Base-by-base conservation (phyloP, 768 basidiomycete genomes). In the Pleurotus tuber-regium region DNA sequence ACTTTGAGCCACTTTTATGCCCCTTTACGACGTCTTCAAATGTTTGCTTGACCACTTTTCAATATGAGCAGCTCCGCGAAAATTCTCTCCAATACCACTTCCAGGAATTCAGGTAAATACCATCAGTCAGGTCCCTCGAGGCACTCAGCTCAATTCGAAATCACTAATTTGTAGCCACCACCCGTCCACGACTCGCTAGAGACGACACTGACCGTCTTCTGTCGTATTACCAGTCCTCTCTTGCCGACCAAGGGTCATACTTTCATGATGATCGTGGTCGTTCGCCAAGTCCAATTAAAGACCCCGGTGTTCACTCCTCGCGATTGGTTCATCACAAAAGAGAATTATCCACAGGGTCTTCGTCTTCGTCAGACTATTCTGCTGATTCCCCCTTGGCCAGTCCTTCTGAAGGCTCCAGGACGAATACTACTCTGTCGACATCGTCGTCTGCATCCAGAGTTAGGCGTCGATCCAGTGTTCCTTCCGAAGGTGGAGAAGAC, bases 401-500 rank as follows among this genome's bases (percentile, higher is more conserved):
- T 23, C 46, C 46, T 21, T 42, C 41, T 11, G 41, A 42, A 6
- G 41, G 41, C 21, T 42, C 67, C 44, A 50, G 51, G 14, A 52
- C 50, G 31, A 59, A 60, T 31, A 23, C 53, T 25, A 52, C 55
- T 40, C 52, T 58, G 38, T 56, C 61, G 24, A 63, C 66, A 12
- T 51, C 58, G 50, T 64, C 58, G 55, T 60, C 65, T 54, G 60
- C 66, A 68, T 24, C 56, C 66, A 21, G 59, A 61, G 59, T 57
- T 16, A 67, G 68, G 54, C 68, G 70, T 14, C 74, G 83, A 53
- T 70, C 78, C 24, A 80, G 76, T 57, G 66, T 73, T 14, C 82
- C 78, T 16, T 79, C 85, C 1, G 76, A 80, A 61, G 82, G 81
- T 53, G 76, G 79, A 57, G 69, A 76, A 47, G 86, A 87, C 68